Conservation (phyloP, 2,329 filamentous ascomycete species). For the Pseudocercospora cruenta region DNA sequence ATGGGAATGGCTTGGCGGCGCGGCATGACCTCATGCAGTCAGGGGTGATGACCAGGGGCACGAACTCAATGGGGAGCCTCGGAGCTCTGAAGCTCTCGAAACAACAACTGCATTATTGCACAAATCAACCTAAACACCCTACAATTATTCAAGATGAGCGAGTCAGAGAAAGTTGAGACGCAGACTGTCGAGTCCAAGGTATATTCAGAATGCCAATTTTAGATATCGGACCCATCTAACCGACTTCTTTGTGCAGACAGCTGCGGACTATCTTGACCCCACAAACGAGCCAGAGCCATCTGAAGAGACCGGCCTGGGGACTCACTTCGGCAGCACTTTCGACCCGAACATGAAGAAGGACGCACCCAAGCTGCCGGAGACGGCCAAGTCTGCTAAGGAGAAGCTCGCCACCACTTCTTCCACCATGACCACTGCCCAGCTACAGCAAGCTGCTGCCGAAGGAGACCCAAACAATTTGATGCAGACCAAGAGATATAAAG, state of each 20-base stretch:
- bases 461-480: constrained; percentile 27
- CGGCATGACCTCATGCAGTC: too few species aligned
- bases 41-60: too few species aligned
- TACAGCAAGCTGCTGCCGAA: constrained; percentile 23
- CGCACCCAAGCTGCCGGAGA: constrained; percentile 17
- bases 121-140: not conserved
- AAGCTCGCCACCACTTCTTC: constrained; percentile 23
- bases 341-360: constrained; percentile 21
- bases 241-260: constrained; percentile 11
- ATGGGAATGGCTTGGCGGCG: too few species aligned
- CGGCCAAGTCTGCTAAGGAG: constrained; percentile 9
- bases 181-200: constrained; percentile 17
- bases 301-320: constrained; percentile 22
- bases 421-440: constrained; percentile 23
- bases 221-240: not conserved
- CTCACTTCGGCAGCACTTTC: constrained; percentile 27
- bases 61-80: not conserved
- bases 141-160: not conserved
- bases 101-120: not conserved
- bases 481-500: not conserved
- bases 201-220: not conserved
- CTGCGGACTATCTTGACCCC: constrained; percentile 23
- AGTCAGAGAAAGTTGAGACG: not conserved
- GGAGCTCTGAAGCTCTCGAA: not conserved
- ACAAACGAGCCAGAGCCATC: constrained; percentile 24